These are phyloP conservation scores for Miscanthus lutarioriparius DNA, from an alignment of 176 grass and related monocot species.

Conservation along the genomic window DNA sequence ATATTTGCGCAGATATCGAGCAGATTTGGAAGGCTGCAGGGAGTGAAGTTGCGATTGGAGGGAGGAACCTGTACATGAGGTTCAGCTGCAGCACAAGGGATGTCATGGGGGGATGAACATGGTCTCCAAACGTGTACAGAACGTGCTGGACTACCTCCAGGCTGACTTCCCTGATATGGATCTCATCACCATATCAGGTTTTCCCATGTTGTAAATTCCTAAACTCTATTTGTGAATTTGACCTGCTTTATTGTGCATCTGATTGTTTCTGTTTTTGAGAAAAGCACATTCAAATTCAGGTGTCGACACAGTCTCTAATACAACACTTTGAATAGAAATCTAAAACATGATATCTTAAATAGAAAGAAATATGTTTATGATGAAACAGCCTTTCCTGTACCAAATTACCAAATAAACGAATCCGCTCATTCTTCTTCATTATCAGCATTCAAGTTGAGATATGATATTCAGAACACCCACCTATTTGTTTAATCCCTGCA, in stretches of 20 bases:
- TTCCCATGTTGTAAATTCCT: not conserved
- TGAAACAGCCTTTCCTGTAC: no score
- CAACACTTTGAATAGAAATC: no score
- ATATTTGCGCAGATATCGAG: constrained; percentile 71
- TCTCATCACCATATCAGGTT: constrained; percentile 95
- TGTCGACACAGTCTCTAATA: not conserved
- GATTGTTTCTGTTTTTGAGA: not conserved
- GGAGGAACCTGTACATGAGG: constrained; percentile 91
- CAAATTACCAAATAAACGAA: no score
- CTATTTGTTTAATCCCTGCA: no score
- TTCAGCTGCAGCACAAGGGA: constrained; percentile 89
- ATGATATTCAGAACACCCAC: no score
- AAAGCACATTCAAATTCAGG: not conserved
- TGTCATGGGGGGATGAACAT: constrained; percentile 99
- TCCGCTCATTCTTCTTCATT: no score
- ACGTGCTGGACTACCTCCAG: constrained; percentile 81
- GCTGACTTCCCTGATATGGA: constrained; percentile 91
- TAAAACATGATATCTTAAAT: no score
- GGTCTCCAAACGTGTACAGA: constrained; percentile 89
- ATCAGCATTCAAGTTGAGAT: no score
- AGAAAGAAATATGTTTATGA: no score
- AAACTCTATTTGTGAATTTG: not conserved
- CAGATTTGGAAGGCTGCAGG: constrained; percentile 76
- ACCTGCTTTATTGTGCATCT: not conserved
- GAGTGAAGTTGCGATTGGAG: constrained; percentile 69